These are phyloP conservation scores for Cercospora berteroae DNA, from an alignment of 2,329 filamentous ascomycete genomes.

Conservation along the genomic window DNA sequence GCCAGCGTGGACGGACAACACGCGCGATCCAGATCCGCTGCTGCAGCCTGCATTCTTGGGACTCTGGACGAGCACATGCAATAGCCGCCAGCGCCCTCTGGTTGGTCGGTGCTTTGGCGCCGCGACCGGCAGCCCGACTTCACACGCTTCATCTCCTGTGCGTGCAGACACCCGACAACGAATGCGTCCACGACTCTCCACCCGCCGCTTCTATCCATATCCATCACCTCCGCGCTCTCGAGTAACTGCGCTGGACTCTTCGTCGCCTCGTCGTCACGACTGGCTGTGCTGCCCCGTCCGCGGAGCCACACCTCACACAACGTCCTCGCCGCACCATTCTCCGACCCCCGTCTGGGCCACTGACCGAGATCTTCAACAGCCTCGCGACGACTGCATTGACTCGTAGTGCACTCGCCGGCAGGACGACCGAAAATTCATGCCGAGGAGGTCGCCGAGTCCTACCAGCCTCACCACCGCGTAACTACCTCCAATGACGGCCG, in stretches of 20 bases:
- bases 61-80: conserved; percentile 8
- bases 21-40: background rate
- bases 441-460: conserved; percentile 8
- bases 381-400: background rate
- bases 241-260: background rate
- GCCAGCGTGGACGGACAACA: conserved; percentile 2
- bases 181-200: background rate
- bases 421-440: background rate
- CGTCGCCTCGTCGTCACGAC: background rate
- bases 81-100: conserved; percentile 10
- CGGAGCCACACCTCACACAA: background rate
- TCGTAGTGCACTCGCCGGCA: background rate
- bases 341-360: conserved; percentile 6
- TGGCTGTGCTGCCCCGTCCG: background rate
- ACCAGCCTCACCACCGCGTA: background rate
- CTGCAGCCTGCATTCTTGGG: background rate
- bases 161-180: conserved; percentile 5
- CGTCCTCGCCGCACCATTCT: conserved; percentile 4
- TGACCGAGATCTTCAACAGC: conserved; percentile 14
- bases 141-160: conserved; percentile 2
- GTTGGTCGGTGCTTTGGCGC: conserved; percentile 15
- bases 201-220: conserved; percentile 4
- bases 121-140: conserved; percentile 10
- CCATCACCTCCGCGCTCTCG: background rate
- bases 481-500: conserved; percentile 58